Evolutionary conservation across 192 early-diverging fungal species (phyloP), one percentile per base, ranked within the genome.

Genomic region (Coemansia umbellata): DNA sequence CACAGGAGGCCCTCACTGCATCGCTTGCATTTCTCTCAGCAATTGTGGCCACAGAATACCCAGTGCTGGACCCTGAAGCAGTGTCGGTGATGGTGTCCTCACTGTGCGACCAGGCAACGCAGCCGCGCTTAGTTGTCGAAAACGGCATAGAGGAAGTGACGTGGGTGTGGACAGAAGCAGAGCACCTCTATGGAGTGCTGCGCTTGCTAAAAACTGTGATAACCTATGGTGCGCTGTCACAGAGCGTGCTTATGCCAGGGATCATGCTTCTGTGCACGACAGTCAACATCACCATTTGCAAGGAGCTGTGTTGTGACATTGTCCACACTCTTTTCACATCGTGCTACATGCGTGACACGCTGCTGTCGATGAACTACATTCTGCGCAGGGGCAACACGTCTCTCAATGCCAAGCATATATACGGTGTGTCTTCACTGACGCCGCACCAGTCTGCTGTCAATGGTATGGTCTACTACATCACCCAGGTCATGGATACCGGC

Each of bases 381-480:
- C 35, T 72, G 53, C 60, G 60, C 60, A 52, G 28, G 36, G 49
- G 59, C 31, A 63, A 72, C 59, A 43, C 42, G 19, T 30, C 31
- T 7, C 31, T 61, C 3, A 67, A 72, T 31, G 21, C 58, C 17
- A 40, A 39, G 32, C 52, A 28, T 21, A 69, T 76, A n/a, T 54
- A 64, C 14, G 26, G 44, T 6, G 31, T 43, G 36, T 22, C 41
- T 3, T 21, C 54, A 26, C 49, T 65, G 58, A 66, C 73, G 44
- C 66, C 58, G 3, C 57, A 76, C 55, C 55, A 78, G 55, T 48
- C 39, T 14, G 67, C 74, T 2, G 60, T 78, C 49, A 63, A 78
- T 41, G 74, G 74, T 35, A 78, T 78, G 30, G 74, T 78, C 21
- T 71, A 55, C 48, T 78, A 51, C 37, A 70, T 78, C 30, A 78